Evolutionary conservation across 2,329 filamentous ascomycete species (phyloP), one percentile per base, ranked within the genome.

Genomic region (Chrysoporthe cubensis): DNA sequence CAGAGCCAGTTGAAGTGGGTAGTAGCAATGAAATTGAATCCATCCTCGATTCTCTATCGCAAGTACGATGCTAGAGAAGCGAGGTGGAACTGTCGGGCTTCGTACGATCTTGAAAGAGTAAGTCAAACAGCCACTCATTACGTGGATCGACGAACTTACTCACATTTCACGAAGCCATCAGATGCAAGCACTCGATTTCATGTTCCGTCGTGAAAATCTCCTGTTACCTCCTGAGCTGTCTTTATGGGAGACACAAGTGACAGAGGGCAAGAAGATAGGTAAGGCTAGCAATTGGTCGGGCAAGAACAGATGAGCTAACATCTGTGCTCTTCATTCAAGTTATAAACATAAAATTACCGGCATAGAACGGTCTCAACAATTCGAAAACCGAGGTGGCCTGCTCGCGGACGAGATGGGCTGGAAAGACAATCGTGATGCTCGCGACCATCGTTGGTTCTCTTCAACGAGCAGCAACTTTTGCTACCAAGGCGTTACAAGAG

Each of bases 401-500:
- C 46, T 74, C 16, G 73, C 67, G 2, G 73, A 74, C 67, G 72
- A 67, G 1, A 74, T 74, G 73, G 72, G 71, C 1, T 48, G 73
- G 73, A 21, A 74, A 74, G 56, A 72, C 73, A 9, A 62, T 74
- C 5, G 73, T 62, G 18, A 71, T 73, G 69, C 67, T 74, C 9
- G 60, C 70, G 44, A 66, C 66, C 34, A 71, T 72, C 37, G 64
- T 68, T 73, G 6, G 14, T 34, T 34, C 56, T 50, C 4, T 69
- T 71, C 26, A 64, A 68, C 32, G 71, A 72, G 72, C 68, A 68
- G 32, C 64, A 69, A 2, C 48, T 32, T 74, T 32, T 13, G 32
- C 48, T 34, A 16, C 11, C 1, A 13, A 43, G 62, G 26, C 26
- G 14, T 34, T 4, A n/a, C 40, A 52, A 11, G 54, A 54, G 7